Percentiles rank a stretch among this genome's conserved stretches.
Conservation (phyloP, 108 stramenopile species). For the Halocafeteria seosinensis region DNA sequence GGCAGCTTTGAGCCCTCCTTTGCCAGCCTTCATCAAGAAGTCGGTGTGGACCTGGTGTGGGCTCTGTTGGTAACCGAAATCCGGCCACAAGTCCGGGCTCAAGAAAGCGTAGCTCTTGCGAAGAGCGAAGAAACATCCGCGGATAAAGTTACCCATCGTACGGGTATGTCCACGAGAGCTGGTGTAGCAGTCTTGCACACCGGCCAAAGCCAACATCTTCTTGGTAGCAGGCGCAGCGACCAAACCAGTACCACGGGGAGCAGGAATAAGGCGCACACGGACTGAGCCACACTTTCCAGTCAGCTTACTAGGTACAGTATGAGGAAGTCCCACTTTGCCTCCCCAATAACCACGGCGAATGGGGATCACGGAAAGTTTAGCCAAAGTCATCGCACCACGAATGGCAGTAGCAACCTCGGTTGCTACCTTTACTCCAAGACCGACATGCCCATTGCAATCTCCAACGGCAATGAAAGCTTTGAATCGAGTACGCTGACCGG, state of each 20-base stretch:
- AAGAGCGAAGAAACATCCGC: conserved; percentile 93
- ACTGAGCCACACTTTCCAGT: conserved; percentile 99
- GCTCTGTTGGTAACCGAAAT: conserved; percentile 50
- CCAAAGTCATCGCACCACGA: conserved; percentile 91
- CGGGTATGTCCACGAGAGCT: conserved; percentile 84
- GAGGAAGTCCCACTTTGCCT: conserved; percentile 71
- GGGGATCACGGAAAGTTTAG: conserved; percentile 93
- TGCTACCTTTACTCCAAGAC: conserved; percentile 95
- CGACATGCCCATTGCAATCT: conserved; percentile 88
- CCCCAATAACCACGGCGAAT: conserved; percentile 99
- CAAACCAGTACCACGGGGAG: conserved; percentile 97
- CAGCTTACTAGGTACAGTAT: conserved; percentile 99
- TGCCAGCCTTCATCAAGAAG: too few species aligned
- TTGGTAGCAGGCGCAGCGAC: conserved; percentile 93
- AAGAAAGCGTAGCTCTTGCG: conserved; percentile 93
- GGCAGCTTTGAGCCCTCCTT: neutral
- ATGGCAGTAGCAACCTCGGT: conserved; percentile 98
- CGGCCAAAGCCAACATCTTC: conserved; percentile 97
- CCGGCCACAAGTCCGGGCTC: conserved; percentile 94
- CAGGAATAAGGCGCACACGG: conserved; percentile 92
- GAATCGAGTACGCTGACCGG: conserved; percentile 99
- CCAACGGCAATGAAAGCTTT: conserved; percentile 99
- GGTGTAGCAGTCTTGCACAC: conserved; percentile 84
- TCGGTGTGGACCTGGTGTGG: conserved; percentile 26
- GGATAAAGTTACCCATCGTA: conserved; percentile 99